These are phyloP conservation scores for Xerocomus spinulosus DNA, from an alignment of 768 basidiomycete species.

Conservation along the genomic window DNA sequence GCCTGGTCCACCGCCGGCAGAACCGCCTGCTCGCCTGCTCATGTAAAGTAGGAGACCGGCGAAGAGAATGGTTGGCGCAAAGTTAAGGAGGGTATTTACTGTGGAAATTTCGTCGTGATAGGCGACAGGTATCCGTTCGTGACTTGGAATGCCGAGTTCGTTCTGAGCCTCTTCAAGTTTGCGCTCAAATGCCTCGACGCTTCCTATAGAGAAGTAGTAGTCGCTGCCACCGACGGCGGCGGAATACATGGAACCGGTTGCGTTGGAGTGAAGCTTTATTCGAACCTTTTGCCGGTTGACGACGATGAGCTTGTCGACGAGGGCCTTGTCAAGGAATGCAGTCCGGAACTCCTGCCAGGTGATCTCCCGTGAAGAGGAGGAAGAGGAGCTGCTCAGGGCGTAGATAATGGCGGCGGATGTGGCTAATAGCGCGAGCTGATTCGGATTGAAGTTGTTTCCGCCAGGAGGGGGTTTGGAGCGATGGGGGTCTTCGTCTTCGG, in stretches of 20 bases:
- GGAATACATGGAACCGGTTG: constrained; percentile 74
- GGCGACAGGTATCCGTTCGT: constrained; percentile 93
- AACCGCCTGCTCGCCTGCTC: constrained; percentile 62
- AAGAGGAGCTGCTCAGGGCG: constrained; percentile 46
- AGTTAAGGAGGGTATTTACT: constrained; percentile 74
- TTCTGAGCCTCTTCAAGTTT: constrained; percentile 91
- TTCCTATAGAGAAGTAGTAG: constrained; percentile 96
- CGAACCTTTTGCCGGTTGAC: constrained; percentile 89
- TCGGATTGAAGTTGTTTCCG: constrained; percentile 45
- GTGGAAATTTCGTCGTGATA: constrained; percentile 94
- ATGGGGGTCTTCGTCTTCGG: constrained; percentile 28
- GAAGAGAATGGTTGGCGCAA: constrained; percentile 92
- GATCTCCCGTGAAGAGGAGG: constrained; percentile 73
- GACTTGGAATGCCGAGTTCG: constrained; percentile 86
- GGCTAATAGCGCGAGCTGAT: constrained; percentile 56
- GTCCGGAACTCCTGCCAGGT: constrained; percentile 99
- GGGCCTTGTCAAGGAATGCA: constrained; percentile 92
- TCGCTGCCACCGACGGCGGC: constrained; percentile 50
- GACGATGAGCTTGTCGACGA: constrained; percentile 91
- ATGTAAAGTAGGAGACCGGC: constrained; percentile 88
- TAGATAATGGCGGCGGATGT: constrained; percentile 62
- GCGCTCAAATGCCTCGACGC: constrained; percentile 93
- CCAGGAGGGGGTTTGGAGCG: constrained; percentile 46
- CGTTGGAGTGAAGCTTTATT: constrained; percentile 89
- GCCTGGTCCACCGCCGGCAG: constrained; percentile 61